Evolutionary conservation across 306 rosid genomes (phyloP).

Genomic region (Abrus precatorius): DNA sequence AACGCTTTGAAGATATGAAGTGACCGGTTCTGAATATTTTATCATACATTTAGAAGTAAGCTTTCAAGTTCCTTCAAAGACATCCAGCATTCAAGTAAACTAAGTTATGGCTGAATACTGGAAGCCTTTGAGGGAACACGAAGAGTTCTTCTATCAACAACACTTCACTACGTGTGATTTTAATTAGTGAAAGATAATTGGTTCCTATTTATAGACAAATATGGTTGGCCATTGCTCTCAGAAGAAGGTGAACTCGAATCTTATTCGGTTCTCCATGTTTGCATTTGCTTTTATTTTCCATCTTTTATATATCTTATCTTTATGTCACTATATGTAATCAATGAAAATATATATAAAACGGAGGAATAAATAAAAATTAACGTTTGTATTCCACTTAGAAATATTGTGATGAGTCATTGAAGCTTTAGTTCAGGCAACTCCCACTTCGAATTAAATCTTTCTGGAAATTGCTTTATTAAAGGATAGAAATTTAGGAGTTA

Average conservation of each 20-base stretch:
- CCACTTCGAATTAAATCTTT: too few relatives aligned
- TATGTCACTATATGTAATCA: slow-evolving; percentile 13
- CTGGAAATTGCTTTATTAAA: too few relatives aligned
- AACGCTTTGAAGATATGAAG: neutral
- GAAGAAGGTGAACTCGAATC: slow-evolving; percentile 16
- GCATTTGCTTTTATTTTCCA: slow-evolving; percentile 36
- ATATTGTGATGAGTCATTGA: neutral
- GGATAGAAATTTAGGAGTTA: neutral
- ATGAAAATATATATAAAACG: neutral
- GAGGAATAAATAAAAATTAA: neutral
- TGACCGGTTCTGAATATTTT: slow-evolving; percentile 2
- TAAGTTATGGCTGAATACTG: slow-evolving; percentile 38
- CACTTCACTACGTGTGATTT: neutral
- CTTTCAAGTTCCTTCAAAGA: slow-evolving; percentile 44
- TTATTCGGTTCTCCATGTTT: slow-evolving; percentile 36
- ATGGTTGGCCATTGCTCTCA: slow-evolving; percentile 35
- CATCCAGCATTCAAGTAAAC: slow-evolving; percentile 34
- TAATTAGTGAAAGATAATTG: neutral
- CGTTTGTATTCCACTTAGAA: neutral
- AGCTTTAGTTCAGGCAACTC: too few relatives aligned
- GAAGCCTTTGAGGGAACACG: slow-evolving; percentile 55
- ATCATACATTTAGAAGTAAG: slow-evolving; percentile 30
- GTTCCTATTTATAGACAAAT: slow-evolving; percentile 46
- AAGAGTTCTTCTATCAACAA: slow-evolving; percentile 34
- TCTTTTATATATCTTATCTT: neutral